phyloP scores from a whole-genome alignment of 805 yeast species.

The Komagataella ulmi region DNA sequence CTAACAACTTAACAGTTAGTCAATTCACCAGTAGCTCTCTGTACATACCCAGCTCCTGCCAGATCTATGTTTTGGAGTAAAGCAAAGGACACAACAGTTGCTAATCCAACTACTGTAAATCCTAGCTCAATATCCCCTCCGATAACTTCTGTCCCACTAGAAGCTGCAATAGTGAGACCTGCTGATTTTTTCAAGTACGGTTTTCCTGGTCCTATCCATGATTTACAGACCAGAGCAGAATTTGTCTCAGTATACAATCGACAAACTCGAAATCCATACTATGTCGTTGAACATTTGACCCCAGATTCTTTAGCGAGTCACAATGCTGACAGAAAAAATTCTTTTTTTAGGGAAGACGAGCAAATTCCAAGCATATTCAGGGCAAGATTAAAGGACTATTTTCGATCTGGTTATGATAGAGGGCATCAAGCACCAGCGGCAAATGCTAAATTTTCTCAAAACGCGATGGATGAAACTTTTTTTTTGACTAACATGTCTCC shows the following conservation, averaged over 20 bases:
- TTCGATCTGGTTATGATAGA: conserved; percentile 90
- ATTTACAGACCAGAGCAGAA: conserved; percentile 58
- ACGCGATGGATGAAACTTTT: conserved; percentile 93
- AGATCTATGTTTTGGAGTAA: conserved; percentile 15
- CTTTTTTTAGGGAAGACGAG: conserved; percentile 83
- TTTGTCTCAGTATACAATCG: conserved; percentile 83
- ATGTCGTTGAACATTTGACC: conserved; percentile 79
- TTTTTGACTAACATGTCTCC: conserved; percentile 85
- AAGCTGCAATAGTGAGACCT: conserved; percentile 43
- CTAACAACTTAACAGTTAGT: neutral
- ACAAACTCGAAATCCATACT: conserved; percentile 72
- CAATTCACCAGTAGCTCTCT: neutral
- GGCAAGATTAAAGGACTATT: conserved; percentile 70
- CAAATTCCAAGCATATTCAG: conserved; percentile 64
- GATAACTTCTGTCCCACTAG: conserved; percentile 9
- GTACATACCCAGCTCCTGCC: conserved; percentile 8
- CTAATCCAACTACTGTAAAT: neutral
- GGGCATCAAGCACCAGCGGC: conserved; percentile 99
- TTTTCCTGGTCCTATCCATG: conserved; percentile 91
- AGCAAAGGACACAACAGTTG: conserved; percentile 4
- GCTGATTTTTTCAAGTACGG: conserved; percentile 81
- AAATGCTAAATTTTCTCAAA: conserved; percentile 80
- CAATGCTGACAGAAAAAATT: conserved; percentile 62
- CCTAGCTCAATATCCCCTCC: conserved; percentile 5
- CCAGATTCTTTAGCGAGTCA: conserved; percentile 43